Percentiles rank a stretch among this genome's conserved stretches.
Conservation (phyloP, 495 filamentous ascomycete genomes). For the Staphylotrichum tortipilum region DNA sequence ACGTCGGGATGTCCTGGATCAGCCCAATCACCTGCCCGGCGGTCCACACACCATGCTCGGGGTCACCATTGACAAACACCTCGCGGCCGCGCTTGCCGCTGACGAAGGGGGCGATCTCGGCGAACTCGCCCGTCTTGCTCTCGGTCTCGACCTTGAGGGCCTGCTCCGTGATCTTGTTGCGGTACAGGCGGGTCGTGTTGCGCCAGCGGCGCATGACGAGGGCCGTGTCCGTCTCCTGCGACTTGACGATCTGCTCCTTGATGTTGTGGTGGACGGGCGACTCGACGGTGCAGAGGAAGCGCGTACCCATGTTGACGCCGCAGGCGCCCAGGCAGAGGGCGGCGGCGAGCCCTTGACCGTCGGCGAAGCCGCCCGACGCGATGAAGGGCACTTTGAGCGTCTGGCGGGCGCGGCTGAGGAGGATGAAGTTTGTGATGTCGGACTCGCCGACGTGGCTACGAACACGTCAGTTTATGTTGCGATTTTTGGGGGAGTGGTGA, state of each 20-base stretch:
- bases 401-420: slow-evolving; percentile 79
- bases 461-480: neutral
- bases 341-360: slow-evolving; percentile 87
- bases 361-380: slow-evolving; percentile 89
- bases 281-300: slow-evolving; percentile 90
- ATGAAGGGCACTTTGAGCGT: slow-evolving; percentile 83
- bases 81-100: slow-evolving; percentile 85
- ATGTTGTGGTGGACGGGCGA: slow-evolving; percentile 88
- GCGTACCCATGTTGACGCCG: slow-evolving; percentile 93
- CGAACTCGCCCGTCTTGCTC: slow-evolving; percentile 81
- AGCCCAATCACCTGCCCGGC: slow-evolving; percentile 59
- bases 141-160: slow-evolving; percentile 76
- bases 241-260: slow-evolving; percentile 83
- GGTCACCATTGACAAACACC: slow-evolving; percentile 88
- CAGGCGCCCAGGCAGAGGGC: slow-evolving; percentile 86
- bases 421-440: slow-evolving; percentile 97
- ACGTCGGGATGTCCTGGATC: slow-evolving; percentile 57
- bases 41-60: slow-evolving; percentile 75
- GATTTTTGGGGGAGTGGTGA: no score
- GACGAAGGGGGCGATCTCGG: slow-evolving; percentile 80
- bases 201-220: slow-evolving; percentile 84
- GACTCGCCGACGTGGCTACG: slow-evolving; percentile 69
- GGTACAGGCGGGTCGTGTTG: slow-evolving; percentile 83
- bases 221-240: slow-evolving; percentile 84
- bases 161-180: slow-evolving; percentile 77